A percentile compares a stretch with the other conserved stretches of the same genome.
These are phyloP conservation scores for Polysphondylium violaceum DNA, from an alignment of 78 protist species.

Conservation along the genomic window DNA sequence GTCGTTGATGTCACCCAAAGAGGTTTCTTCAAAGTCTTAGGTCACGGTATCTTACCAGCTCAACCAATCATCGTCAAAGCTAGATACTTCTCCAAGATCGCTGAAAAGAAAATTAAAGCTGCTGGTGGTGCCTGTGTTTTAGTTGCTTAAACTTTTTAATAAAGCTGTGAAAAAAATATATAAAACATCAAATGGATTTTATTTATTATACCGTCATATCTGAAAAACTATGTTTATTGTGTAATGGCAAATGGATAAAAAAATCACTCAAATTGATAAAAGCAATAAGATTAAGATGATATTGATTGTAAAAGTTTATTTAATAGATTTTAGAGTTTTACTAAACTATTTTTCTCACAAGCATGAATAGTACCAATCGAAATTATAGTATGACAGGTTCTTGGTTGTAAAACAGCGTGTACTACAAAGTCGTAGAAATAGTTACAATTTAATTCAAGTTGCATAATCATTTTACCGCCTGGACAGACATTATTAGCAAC, in stretches of 20 bases:
- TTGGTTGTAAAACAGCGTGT: neutral
- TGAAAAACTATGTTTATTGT: too few species aligned
- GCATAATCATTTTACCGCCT: neutral
- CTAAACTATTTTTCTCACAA: neutral
- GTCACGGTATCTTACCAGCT: slow-evolving; percentile 97
- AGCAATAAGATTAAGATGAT: too few species aligned
- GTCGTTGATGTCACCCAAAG: slow-evolving; percentile 96
- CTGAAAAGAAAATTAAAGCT: slow-evolving; percentile 98
- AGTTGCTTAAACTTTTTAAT: slow-evolving; percentile 88
- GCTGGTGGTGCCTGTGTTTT: slow-evolving; percentile 98
- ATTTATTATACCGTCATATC: too few species aligned
- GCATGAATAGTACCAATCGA: slow-evolving; percentile 3
- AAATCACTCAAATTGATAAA: too few species aligned
- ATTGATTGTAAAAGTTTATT: too few species aligned
- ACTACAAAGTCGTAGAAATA: neutral
- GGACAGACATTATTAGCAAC: neutral
- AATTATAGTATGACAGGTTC: slow-evolving; percentile 3
- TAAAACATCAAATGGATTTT: neutral
- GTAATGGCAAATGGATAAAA: too few species aligned
- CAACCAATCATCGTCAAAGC: slow-evolving; percentile 98
- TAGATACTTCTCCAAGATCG: slow-evolving; percentile 94
- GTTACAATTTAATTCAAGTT: slow-evolving; percentile 4
- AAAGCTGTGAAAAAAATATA: neutral
- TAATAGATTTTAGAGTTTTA: too few species aligned
- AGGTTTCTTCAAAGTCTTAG: slow-evolving; percentile 98